Percentiles rank a stretch among this genome's conserved stretches.
These are phyloP conservation scores for Stylonectria norvegica DNA, from an alignment of 2,329 filamentous ascomycete genomes.

Conservation along the genomic window DNA sequence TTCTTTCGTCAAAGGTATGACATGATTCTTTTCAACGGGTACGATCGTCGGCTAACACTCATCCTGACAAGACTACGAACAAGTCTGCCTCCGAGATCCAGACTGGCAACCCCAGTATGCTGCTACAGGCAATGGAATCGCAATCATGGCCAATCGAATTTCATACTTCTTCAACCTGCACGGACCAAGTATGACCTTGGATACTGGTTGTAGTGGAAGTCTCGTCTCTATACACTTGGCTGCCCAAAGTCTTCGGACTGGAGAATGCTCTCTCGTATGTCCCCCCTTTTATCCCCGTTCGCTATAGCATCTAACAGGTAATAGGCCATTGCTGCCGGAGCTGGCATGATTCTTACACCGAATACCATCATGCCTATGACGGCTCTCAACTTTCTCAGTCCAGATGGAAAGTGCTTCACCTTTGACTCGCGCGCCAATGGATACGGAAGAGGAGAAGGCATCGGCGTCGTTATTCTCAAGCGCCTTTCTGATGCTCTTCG, in stretches of 20 bases:
- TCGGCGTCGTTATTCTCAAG: constrained; percentile 59
- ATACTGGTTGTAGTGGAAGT: constrained; percentile 57
- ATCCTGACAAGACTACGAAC: constrained; percentile 44
- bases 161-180: constrained; percentile 54
- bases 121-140: constrained; percentile 51
- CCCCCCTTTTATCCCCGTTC: neutral
- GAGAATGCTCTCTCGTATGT: constrained; percentile 41
- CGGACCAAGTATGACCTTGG: constrained; percentile 55
- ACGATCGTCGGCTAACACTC: constrained; percentile 1
- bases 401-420: constrained; percentile 49
- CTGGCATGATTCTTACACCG: constrained; percentile 51
- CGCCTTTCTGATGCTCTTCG: constrained; percentile 53
- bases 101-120: constrained; percentile 50
- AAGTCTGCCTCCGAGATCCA: constrained; percentile 47
- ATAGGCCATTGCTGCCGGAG: constrained; percentile 48
- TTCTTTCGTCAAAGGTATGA: constrained; percentile 47
- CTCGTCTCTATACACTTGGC: constrained; percentile 54
- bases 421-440: constrained; percentile 60
- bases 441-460: constrained; percentile 62
- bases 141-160: constrained; percentile 54
- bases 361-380: constrained; percentile 57
- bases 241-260: constrained; percentile 44
- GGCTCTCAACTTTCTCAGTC: constrained; percentile 50
- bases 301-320: neutral
- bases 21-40: neutral